Percentiles rank a stretch among this genome's conserved stretches.
These are phyloP conservation scores for Kazachstania viticola DNA, from an alignment of 805 yeast species.

Conservation along the genomic window DNA sequence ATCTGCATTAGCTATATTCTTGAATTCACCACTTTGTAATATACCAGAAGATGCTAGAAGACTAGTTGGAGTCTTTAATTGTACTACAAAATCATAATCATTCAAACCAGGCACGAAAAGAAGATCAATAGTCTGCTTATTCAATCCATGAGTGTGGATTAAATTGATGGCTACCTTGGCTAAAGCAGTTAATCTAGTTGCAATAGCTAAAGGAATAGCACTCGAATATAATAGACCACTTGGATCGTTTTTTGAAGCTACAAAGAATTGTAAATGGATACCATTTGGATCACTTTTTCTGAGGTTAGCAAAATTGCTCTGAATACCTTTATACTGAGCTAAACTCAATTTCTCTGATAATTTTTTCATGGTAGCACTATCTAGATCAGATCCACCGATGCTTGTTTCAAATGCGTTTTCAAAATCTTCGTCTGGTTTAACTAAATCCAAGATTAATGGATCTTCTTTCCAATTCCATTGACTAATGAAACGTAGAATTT, in stretches of 20 bases:
- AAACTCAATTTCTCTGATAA: constrained; percentile 52
- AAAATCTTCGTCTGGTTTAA: constrained; percentile 35
- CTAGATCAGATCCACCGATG: constrained; percentile 22
- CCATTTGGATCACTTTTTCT: constrained; percentile 77
- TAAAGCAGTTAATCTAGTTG: constrained; percentile 78
- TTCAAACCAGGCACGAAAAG: constrained; percentile 71
- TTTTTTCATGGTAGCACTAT: constrained; percentile 30
- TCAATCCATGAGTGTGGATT: constrained; percentile 35
- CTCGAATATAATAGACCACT: constrained; percentile 79
- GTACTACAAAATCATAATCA: constrained; percentile 76
- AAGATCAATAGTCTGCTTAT: constrained; percentile 34
- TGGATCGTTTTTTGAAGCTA: constrained; percentile 76
- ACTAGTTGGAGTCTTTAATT: constrained; percentile 36
- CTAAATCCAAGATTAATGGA: constrained; percentile 69
- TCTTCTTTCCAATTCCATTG: constrained; percentile 93
- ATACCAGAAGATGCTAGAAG: constrained; percentile 45
- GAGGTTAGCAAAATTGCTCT: constrained; percentile 51
- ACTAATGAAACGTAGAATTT: constrained; percentile 58
- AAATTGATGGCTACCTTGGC: constrained; percentile 62
- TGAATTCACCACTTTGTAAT: constrained; percentile 41
- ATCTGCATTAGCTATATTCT: constrained; percentile 37
- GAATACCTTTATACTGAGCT: constrained; percentile 49
- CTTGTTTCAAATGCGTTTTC: constrained; percentile 21
- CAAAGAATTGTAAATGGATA: constrained; percentile 63
- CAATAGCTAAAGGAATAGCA: constrained; percentile 57